Evolutionary conservation across 1,284 basidiomycete genomes (phyloP).

Genomic region (Trichosporon ovoides): DNA sequence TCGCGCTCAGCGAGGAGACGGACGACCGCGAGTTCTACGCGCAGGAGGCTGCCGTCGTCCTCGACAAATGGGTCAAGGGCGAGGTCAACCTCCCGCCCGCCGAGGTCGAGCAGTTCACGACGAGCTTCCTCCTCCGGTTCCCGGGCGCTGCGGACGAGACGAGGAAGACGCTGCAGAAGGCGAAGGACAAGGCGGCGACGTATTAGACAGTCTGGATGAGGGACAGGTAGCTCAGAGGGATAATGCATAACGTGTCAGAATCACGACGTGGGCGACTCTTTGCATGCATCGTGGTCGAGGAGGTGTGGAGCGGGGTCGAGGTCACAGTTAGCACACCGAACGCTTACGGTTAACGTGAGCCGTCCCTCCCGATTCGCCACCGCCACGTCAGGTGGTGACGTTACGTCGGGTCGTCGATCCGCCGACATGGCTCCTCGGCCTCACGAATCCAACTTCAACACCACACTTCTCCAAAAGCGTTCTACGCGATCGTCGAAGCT

Average conservation of each 20-base stretch:
- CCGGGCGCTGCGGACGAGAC: constrained; percentile 22
- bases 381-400: constrained; percentile 4
- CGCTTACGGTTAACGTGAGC: too few species aligned
- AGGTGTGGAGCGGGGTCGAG: background rate
- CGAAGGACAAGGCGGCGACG: constrained; percentile 32
- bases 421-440: too few species aligned
- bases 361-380: background rate
- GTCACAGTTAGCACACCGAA: too few species aligned
- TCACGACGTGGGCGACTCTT: too few species aligned
- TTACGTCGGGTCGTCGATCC: background rate
- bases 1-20: constrained; percentile 34
- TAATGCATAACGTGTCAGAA: constrained; percentile 4
- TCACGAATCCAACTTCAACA: too few species aligned
- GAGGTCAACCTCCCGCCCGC: constrained; percentile 19
- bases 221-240: background rate
- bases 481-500: too few species aligned
- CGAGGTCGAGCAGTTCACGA: constrained; percentile 38
- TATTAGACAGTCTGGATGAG: constrained; percentile 17
- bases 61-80: constrained; percentile 24
- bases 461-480: too few species aligned
- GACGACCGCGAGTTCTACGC: constrained; percentile 38
- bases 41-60: constrained; percentile 38
- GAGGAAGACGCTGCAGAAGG: constrained; percentile 31
- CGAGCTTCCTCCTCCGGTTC: constrained; percentile 33
- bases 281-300: background rate